phyloP scores from a whole-genome alignment of 305 asterid species.

The Fraxinus platypoda region DNA sequence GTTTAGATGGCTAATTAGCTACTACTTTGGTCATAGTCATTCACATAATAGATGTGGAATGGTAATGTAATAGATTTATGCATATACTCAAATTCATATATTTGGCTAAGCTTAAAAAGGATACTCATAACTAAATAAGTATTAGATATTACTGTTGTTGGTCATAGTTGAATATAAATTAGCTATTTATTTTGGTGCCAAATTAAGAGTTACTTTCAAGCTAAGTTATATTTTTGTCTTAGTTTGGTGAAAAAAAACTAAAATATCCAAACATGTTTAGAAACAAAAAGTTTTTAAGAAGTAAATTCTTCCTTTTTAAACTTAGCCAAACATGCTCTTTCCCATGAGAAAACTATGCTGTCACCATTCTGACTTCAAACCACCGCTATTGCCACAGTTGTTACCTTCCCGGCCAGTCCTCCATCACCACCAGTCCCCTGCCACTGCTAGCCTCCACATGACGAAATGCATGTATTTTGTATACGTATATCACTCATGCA shows the following conservation, averaged over 20 bases:
- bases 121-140: not conserved
- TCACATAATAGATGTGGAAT: not conserved
- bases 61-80: not conserved
- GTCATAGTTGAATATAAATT: not conserved
- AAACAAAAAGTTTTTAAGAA: not conserved
- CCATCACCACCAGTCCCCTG: not conserved
- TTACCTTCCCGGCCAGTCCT: not conserved
- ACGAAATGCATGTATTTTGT: not conserved
- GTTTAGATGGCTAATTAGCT: not conserved
- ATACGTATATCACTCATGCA: not conserved
- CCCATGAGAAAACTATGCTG: not conserved
- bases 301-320: not conserved
- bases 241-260: not conserved
- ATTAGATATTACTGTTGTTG: not conserved
- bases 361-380: not conserved
- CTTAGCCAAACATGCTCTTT: not conserved
- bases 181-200: not conserved
- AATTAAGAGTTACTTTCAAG: not conserved
- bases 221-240: not conserved
- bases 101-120: not conserved
- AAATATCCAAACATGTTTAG: not conserved
- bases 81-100: not conserved
- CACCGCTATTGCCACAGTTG: not conserved
- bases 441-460: not conserved
- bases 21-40: not conserved